These are phyloP conservation scores for Pseudonitzschia pungens DNA, from an alignment of 108 stramenopile species.

Conservation along the genomic window DNA sequence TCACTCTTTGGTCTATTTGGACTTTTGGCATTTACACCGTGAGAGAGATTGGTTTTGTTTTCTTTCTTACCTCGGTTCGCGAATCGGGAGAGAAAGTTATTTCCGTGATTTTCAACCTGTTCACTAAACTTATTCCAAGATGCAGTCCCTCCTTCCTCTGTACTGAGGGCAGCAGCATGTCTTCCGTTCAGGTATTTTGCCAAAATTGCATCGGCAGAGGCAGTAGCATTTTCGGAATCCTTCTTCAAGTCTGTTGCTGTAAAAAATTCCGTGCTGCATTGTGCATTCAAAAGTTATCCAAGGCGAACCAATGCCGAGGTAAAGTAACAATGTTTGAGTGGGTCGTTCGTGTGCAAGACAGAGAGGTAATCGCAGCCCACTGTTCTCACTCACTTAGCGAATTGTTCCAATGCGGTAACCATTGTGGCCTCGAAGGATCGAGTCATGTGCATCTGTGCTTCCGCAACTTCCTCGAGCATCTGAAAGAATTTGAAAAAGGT, in stretches of 20 bases:
- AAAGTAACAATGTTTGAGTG: slow-evolving; percentile 1
- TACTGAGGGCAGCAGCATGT: slow-evolving; percentile 55
- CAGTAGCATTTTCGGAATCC: slow-evolving; percentile 67
- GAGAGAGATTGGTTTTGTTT: slow-evolving; percentile 33
- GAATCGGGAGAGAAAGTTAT: slow-evolving; percentile 30
- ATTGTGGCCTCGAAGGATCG: slow-evolving; percentile 76
- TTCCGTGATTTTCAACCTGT: slow-evolving; percentile 66
- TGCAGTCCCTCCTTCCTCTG: slow-evolving; percentile 32
- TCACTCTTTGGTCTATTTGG: slow-evolving; percentile 1
- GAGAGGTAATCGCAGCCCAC: not conserved
- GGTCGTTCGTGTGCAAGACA: not conserved
- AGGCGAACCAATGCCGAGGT: not conserved
- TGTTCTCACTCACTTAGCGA: slow-evolving; percentile 20
- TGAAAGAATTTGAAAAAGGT: slow-evolving; percentile 2
- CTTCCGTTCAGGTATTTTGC: slow-evolving; percentile 76
- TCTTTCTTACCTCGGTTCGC: slow-evolving; percentile 35
- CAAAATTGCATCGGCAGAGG: slow-evolving; percentile 69
- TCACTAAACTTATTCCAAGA: slow-evolving; percentile 80
- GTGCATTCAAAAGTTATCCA: not conserved
- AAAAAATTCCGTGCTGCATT: slow-evolving; percentile 47
- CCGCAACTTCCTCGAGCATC: slow-evolving; percentile 79
- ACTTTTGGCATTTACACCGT: slow-evolving; percentile 16
- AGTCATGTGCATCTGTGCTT: slow-evolving; percentile 76
- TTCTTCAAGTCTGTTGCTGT: slow-evolving; percentile 56
- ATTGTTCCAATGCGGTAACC: slow-evolving; percentile 70